Conservation (phyloP, 768 basidiomycete species). For the Lactarius quietus region DNA sequence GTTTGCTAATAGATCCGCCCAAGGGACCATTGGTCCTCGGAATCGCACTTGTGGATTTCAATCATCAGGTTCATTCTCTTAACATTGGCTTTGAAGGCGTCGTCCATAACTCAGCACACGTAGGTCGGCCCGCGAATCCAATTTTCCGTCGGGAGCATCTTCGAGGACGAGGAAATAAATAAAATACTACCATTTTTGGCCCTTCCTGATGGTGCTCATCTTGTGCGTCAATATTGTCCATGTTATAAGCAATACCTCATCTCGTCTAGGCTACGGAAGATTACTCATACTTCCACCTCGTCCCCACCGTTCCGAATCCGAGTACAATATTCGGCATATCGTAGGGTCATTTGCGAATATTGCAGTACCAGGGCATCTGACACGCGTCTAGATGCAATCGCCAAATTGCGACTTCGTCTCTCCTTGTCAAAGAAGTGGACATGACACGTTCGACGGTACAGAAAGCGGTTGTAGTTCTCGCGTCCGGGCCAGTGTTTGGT, state of each 20-base stretch:
- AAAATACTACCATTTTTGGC: constrained; percentile 93
- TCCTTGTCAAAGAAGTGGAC: constrained; percentile 75
- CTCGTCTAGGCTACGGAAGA: constrained; percentile 74
- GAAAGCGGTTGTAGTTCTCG: constrained; percentile 94
- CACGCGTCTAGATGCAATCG: constrained; percentile 73
- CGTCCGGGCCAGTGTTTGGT: constrained; percentile 87
- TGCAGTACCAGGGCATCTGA: neutral
- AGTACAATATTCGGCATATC: constrained; percentile 95
- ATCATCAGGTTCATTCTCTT: constrained; percentile 67
- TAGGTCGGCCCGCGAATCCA: constrained; percentile 94
- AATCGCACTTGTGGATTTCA: constrained; percentile 91
- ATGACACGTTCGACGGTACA: constrained; percentile 96
- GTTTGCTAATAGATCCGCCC: constrained; percentile 60
- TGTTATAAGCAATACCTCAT: neutral
- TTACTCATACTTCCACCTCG: constrained; percentile 94
- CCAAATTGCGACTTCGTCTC: constrained; percentile 77
- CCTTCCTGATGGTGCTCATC: constrained; percentile 93
- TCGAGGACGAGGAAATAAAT: constrained; percentile 79
- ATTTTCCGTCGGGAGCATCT: constrained; percentile 71
- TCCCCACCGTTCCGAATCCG: constrained; percentile 63
- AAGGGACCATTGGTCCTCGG: constrained; percentile 71
- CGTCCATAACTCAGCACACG: constrained; percentile 16
- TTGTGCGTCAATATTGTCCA: constrained; percentile 49
- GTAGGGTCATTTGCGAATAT: constrained; percentile 41
- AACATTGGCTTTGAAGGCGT: neutral